Evolutionary conservation across 208 protist genomes (phyloP).

Genomic region (Crithidia brevicula): DNA sequence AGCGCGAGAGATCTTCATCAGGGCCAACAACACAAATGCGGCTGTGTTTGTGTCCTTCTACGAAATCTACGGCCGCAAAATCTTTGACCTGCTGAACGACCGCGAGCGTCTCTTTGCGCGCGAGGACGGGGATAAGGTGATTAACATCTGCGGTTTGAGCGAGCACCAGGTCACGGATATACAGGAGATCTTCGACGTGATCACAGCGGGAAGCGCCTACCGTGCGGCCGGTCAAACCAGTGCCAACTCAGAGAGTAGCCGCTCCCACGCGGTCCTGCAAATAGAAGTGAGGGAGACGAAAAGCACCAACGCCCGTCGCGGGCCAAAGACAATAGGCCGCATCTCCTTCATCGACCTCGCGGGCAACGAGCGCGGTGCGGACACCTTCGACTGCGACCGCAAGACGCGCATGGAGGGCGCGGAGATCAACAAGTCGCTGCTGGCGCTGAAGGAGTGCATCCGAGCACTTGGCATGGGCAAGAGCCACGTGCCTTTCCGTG

Average conservation of each 20-base stretch:
- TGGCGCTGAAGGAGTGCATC: slow-evolving; percentile 99
- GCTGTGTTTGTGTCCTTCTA: slow-evolving; percentile 93
- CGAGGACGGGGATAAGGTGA: slow-evolving; percentile 94
- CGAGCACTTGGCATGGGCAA: slow-evolving; percentile 94
- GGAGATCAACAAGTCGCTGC: slow-evolving; percentile 99
- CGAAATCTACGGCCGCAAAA: slow-evolving; percentile 97
- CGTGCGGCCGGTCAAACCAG: slow-evolving; percentile 92
- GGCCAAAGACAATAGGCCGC: slow-evolving; percentile 86
- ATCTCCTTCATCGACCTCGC: slow-evolving; percentile 99
- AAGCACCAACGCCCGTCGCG: slow-evolving; percentile 29
- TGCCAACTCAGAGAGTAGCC: slow-evolving; percentile 92
- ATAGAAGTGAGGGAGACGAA: slow-evolving; percentile 72
- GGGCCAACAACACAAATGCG: slow-evolving; percentile 56
- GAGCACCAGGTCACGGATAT: slow-evolving; percentile 88
- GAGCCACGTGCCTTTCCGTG: slow-evolving; percentile 98
- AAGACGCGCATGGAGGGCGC: slow-evolving; percentile 97
- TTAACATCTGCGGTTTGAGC: slow-evolving; percentile 95
- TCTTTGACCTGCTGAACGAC: slow-evolving; percentile 97
- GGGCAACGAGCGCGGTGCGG: slow-evolving; percentile 97
- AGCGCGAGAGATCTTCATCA: slow-evolving; percentile 94
- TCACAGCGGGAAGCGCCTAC: slow-evolving; percentile 87
- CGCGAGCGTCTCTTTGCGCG: slow-evolving; percentile 92
- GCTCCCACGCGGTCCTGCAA: slow-evolving; percentile 93
- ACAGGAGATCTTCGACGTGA: slow-evolving; percentile 91
- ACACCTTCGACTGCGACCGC: slow-evolving; percentile 95